phyloP scores from a whole-genome alignment of 2,329 filamentous ascomycete genomes.

The Pseudogymnoascus sp. region DNA sequence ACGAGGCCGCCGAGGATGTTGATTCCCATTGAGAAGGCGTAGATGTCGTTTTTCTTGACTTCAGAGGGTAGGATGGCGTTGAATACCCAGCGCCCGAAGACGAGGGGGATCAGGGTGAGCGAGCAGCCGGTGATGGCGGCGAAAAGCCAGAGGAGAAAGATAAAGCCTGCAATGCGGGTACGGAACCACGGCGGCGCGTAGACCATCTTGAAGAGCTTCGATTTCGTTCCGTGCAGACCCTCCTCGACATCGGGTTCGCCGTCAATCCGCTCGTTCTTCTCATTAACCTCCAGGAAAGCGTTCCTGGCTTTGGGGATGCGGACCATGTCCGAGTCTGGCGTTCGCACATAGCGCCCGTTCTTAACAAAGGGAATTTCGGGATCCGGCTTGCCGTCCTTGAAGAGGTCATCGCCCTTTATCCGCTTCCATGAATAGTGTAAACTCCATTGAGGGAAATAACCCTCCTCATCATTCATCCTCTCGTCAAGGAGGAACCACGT shows the following conservation, averaged over 20 bases:
- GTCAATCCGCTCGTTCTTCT: conserved; percentile 57
- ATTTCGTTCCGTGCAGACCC: conserved; percentile 47
- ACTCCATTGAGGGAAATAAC: conserved; percentile 50
- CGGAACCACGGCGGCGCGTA: conserved; percentile 83
- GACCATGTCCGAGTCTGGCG: conserved; percentile 91
- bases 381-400: conserved; percentile 13
- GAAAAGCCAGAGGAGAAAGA: conserved; percentile 86
- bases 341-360: conserved; percentile 77
- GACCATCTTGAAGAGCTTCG: conserved; percentile 47
- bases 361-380: conserved; percentile 43
- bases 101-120: conserved; percentile 75
- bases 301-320: conserved; percentile 77
- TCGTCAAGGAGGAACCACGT: conserved; percentile 93
- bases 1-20: conserved; percentile 65
- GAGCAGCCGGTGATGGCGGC: conserved; percentile 79
- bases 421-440: conserved; percentile 48
- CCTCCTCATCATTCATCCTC: conserved; percentile 72
- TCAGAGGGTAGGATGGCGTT: conserved; percentile 61
- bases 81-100: conserved; percentile 76
- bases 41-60: conserved; percentile 83
- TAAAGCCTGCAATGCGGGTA: conserved; percentile 72
- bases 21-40: conserved; percentile 86
- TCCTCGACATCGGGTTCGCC: conserved; percentile 44
- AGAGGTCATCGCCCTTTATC: background rate
- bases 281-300: conserved; percentile 72